These are phyloP conservation scores for Naganishia onofrii DNA, from an alignment of 768 basidiomycete genomes.

Conservation along the genomic window DNA sequence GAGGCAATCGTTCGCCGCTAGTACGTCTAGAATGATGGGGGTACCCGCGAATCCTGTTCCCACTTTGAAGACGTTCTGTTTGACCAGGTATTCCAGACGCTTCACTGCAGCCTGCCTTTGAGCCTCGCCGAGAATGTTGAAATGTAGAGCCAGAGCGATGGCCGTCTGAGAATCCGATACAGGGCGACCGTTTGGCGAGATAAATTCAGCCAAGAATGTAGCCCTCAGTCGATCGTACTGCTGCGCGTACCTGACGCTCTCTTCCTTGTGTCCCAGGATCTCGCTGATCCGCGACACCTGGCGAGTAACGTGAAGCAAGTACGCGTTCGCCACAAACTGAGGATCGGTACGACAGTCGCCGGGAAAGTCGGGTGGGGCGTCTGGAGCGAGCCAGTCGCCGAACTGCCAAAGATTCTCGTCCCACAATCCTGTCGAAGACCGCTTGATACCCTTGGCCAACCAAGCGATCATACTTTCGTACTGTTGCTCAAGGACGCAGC, in stretches of 20 bases:
- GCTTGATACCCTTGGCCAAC: constrained; percentile 41
- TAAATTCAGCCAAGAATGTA: too few relatives aligned
- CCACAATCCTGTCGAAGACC: constrained; percentile 37
- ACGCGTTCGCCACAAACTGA: constrained; percentile 44
- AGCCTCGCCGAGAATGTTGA: too few relatives aligned
- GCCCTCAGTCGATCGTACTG: too few relatives aligned
- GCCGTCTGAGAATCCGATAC: too few relatives aligned
- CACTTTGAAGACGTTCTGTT: too few relatives aligned
- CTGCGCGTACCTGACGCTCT: constrained; percentile 31
- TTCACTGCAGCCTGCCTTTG: too few relatives aligned
- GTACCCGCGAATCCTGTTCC: constrained; percentile 46
- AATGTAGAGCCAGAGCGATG: too few relatives aligned
- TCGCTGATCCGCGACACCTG: constrained; percentile 34
- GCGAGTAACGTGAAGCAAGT: constrained; percentile 40
- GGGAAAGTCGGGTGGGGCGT: constrained; percentile 38
- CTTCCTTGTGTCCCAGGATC: constrained; percentile 36
- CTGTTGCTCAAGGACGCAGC: constrained; percentile 34
- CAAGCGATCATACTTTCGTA: constrained; percentile 41
- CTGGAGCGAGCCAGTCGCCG: constrained; percentile 48
- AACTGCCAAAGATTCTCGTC: constrained; percentile 33
- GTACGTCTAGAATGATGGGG: constrained; percentile 41
- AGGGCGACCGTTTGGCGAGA: too few relatives aligned
- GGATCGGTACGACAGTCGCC: constrained; percentile 39
- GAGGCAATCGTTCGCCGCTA: constrained; percentile 32
- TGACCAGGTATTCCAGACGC: too few relatives aligned